Conservation (phyloP, 2,329 filamentous ascomycete species). For the Cercospora beticola region DNA sequence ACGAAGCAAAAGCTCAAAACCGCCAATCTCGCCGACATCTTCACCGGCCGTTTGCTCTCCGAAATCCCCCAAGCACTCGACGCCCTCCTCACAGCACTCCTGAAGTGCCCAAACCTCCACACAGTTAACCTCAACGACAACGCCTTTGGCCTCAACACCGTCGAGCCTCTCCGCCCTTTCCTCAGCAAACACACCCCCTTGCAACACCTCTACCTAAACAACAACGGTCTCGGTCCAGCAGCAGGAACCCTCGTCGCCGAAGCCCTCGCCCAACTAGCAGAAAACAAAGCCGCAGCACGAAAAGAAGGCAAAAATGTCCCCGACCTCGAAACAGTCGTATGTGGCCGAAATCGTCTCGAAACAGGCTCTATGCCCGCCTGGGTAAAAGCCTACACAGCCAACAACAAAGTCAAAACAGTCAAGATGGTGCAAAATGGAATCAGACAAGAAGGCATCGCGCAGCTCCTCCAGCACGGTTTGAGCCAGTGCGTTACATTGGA, state of each 20-base stretch:
- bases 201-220: constrained; percentile 93
- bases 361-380: constrained; percentile 95
- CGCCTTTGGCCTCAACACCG: constrained; percentile 93
- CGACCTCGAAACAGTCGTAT: constrained; percentile 92
- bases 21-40: constrained; percentile 95
- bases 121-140: constrained; percentile 97
- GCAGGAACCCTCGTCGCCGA: constrained; percentile 88
- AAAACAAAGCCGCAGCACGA: constrained; percentile 76
- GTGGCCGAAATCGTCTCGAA: constrained; percentile 91
- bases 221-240: constrained; percentile 92
- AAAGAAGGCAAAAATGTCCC: constrained; percentile 69
- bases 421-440: constrained; percentile 99
- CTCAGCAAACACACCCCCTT: constrained; percentile 84
- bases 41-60: constrained; percentile 86
- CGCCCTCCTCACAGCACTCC: constrained; percentile 78
- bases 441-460: constrained; percentile 83
- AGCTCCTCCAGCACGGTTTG: constrained; percentile 76
- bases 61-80: constrained; percentile 92
- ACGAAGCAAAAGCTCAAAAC: constrained; percentile 73
- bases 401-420: constrained; percentile 75
- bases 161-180: constrained; percentile 89
- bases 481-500: constrained; percentile 66
- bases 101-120: constrained; percentile 80
- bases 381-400: constrained; percentile 82
- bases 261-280: constrained; percentile 77